A percentile compares a stretch with the other conserved stretches of the same genome.
Conservation (phyloP, 257 asterid genomes). For the Nicotiana paniculata region DNA sequence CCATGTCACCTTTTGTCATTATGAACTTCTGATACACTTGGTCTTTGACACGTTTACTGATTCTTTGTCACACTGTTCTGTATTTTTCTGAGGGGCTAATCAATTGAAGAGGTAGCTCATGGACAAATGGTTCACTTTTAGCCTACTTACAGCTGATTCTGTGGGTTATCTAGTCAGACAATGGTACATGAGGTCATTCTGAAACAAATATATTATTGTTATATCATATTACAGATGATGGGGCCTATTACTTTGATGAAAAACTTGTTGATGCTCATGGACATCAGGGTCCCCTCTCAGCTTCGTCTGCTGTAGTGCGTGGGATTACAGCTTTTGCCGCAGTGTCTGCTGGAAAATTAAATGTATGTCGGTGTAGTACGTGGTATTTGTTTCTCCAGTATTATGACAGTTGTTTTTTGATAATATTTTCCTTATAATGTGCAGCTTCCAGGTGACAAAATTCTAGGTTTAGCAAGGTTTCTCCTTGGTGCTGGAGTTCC, state of each 20-base stretch:
- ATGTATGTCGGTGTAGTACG: conserved; percentile 32
- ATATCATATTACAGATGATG: conserved; percentile 55
- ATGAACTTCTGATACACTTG: not conserved
- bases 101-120: not conserved
- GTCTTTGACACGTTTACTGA: not conserved
- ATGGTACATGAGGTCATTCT: not conserved
- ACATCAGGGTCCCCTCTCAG: conserved; percentile 74
- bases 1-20: not conserved
- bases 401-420: not conserved
- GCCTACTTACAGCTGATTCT: not conserved
- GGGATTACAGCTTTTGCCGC: conserved; percentile 75
- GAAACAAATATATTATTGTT: not conserved
- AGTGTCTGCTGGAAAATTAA: conserved; percentile 52
- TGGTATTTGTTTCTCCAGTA: not conserved
- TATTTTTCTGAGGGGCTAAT: not conserved
- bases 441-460: conserved; percentile 91
- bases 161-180: not conserved
- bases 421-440: conserved; percentile 11
- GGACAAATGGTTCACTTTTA: not conserved
- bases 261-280: conserved; percentile 70
- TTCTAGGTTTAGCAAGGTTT: conserved; percentile 79
- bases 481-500: conserved; percentile 88
- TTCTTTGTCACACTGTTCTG: not conserved
- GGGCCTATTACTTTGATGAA: conserved; percentile 85
- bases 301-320: conserved; percentile 76